These are phyloP conservation scores for Lineolata rhizophorae DNA, from an alignment of 495 filamentous ascomycete genomes.

Conservation along the genomic window DNA sequence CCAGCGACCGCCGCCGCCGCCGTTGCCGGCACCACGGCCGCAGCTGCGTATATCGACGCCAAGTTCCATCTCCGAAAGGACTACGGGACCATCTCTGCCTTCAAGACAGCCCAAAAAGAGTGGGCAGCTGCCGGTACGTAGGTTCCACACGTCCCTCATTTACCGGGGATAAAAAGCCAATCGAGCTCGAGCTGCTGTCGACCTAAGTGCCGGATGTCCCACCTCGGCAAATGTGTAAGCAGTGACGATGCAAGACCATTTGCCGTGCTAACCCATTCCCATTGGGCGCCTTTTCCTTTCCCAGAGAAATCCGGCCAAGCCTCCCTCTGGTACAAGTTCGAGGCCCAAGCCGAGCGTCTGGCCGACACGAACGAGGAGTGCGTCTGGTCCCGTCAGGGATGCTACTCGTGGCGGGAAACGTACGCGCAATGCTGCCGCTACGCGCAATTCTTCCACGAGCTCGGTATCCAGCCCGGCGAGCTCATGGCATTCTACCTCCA, in stretches of 20 bases:
- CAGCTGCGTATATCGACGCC: slow-evolving; percentile 43
- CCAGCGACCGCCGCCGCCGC: slow-evolving; percentile 25
- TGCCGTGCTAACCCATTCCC: no score
- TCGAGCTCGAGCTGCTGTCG: no score
- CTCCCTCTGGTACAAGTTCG: slow-evolving; percentile 45
- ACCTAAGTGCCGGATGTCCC: no score
- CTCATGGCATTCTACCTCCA: slow-evolving; percentile 46
- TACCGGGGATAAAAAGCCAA: no score
- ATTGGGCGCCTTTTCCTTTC: no score
- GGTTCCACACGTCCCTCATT: no score
- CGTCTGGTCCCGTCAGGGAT: slow-evolving; percentile 43
- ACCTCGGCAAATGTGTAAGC: no score
- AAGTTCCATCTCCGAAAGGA: slow-evolving; percentile 47
- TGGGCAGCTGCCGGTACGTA: slow-evolving; percentile 16
- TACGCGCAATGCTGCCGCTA: slow-evolving; percentile 35
- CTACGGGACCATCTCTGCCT: slow-evolving; percentile 17
- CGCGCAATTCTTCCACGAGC: slow-evolving; percentile 37
- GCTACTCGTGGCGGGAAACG: slow-evolving; percentile 39
- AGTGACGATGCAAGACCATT: no score
- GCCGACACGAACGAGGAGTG: slow-evolving; percentile 23
- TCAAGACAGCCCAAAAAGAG: no score
- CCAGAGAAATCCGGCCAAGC: slow-evolving; percentile 26
- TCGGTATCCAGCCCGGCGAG: slow-evolving; percentile 40
- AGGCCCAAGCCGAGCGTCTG: slow-evolving; percentile 26
- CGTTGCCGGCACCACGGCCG: slow-evolving; percentile 24